Evolutionary conservation across 208 protist species (phyloP).

Genomic region (Acanthamoeba lugdunensis): DNA sequence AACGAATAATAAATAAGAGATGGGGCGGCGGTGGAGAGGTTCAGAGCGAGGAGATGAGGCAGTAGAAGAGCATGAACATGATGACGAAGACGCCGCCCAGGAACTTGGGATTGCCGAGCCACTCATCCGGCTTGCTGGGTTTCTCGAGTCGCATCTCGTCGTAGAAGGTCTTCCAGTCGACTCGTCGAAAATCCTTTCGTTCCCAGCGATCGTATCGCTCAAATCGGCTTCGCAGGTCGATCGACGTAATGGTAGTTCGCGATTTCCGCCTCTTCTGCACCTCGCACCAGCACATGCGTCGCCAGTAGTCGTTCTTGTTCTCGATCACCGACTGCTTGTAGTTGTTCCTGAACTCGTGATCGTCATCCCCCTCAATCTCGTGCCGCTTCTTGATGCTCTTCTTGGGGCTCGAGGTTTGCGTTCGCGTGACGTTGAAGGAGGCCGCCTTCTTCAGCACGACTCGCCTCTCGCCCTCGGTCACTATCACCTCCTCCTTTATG

Average conservation of each 20-base stretch:
- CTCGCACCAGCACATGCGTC: slow-evolving; percentile 36
- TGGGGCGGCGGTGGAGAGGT: background rate
- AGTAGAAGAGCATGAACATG: slow-evolving; percentile 29
- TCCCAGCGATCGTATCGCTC: slow-evolving; percentile 39
- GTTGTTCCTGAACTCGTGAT: background rate
- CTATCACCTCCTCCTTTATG: background rate
- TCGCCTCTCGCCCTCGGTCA: background rate
- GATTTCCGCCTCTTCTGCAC: slow-evolving; percentile 5
- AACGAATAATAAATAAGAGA: background rate
- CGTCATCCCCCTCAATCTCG: background rate
- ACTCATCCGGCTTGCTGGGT: background rate
- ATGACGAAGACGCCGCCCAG: background rate
- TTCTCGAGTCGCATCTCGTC: slow-evolving; percentile 39
- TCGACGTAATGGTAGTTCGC: background rate
- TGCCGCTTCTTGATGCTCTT: slow-evolving; percentile 22
- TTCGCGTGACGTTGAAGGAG: slow-evolving; percentile 18
- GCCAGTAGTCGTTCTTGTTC: slow-evolving; percentile 46
- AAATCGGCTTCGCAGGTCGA: slow-evolving; percentile 1
- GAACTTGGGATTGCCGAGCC: slow-evolving; percentile 19
- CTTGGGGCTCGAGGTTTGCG: background rate
- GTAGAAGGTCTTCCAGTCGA: slow-evolving; percentile 28
- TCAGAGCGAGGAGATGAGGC: background rate
- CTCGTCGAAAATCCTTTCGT: slow-evolving; percentile 18
- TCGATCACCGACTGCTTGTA: slow-evolving; percentile 4
- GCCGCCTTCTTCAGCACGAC: background rate